Conservation (phyloP, 2,329 filamentous ascomycete genomes). For the Ascochyta lentis region DNA sequence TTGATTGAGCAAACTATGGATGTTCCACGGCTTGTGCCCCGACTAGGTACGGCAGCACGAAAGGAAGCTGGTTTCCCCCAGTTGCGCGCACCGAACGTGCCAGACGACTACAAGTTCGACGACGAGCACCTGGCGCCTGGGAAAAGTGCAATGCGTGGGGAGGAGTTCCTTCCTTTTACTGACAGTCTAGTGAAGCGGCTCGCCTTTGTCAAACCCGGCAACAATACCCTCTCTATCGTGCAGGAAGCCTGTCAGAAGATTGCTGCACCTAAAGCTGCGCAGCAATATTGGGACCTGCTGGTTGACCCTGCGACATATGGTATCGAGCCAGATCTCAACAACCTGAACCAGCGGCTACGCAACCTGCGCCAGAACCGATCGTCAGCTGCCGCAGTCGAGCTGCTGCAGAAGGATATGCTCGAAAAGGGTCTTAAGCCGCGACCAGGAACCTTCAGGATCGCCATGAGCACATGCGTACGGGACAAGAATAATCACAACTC, state of each 20-base stretch:
- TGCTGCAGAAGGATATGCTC: slow-evolving; percentile 57
- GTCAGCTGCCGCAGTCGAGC: slow-evolving; percentile 65
- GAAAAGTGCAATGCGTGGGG: slow-evolving; percentile 31
- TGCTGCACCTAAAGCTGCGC: slow-evolving; percentile 66
- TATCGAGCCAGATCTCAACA: slow-evolving; percentile 75
- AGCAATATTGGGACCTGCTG: slow-evolving; percentile 79
- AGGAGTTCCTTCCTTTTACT: slow-evolving; percentile 42
- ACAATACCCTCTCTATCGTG: slow-evolving; percentile 70
- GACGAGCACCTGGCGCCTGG: slow-evolving; percentile 38
- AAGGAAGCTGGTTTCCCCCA: slow-evolving; percentile 31
- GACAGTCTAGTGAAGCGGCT: slow-evolving; percentile 42
- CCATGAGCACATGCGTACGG: slow-evolving; percentile 74
- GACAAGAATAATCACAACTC: slow-evolving; percentile 79
- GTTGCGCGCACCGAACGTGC: slow-evolving; percentile 47
- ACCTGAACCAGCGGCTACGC: slow-evolving; percentile 72
- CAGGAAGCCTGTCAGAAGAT: slow-evolving; percentile 68
- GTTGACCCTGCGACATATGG: slow-evolving; percentile 60
- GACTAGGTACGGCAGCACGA: slow-evolving; percentile 42
- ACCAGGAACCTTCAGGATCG: slow-evolving; percentile 70
- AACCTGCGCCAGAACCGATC: slow-evolving; percentile 70
- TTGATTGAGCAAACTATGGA: slow-evolving; percentile 84
- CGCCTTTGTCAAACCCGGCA: slow-evolving; percentile 56
- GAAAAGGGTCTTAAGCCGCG: slow-evolving; percentile 37
- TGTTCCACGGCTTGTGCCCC: slow-evolving; percentile 64
- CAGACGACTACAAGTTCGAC: slow-evolving; percentile 32